These are phyloP conservation scores for Pseudozyma pruni DNA, from an alignment of 1,284 basidiomycete genomes.

Conservation along the genomic window DNA sequence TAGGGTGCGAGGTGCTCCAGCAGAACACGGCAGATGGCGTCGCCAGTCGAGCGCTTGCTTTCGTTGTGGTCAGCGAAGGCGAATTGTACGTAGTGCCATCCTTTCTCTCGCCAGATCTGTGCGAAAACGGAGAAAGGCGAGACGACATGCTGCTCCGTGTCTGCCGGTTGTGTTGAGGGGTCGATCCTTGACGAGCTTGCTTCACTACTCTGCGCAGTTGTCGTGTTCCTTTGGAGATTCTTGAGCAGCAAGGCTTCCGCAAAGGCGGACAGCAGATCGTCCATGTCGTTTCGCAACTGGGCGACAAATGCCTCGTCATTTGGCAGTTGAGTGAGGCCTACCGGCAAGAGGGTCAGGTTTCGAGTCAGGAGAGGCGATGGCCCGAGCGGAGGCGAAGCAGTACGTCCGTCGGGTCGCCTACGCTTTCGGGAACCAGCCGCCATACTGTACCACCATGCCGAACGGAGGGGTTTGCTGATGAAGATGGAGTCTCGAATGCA, in stretches of 20 bases:
- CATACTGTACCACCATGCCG: slow-evolving; percentile 15
- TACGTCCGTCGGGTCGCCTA: slow-evolving; percentile 29
- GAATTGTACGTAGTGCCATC: slow-evolving; percentile 44
- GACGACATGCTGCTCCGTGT: neutral
- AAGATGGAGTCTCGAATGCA: no score
- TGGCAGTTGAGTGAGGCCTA: slow-evolving; percentile 36
- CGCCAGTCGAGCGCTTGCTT: slow-evolving; percentile 23
- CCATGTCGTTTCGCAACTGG: slow-evolving; percentile 23
- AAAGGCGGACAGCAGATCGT: slow-evolving; percentile 27
- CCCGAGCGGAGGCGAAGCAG: slow-evolving; percentile 32
- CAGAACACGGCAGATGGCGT: slow-evolving; percentile 34
- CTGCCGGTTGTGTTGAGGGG: no score
- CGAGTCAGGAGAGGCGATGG: slow-evolving; percentile 35
- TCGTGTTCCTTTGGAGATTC: neutral
- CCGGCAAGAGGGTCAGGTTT: slow-evolving; percentile 35
- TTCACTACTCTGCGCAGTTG: no score
- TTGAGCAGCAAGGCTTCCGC: slow-evolving; percentile 17
- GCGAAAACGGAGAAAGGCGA: slow-evolving; percentile 37
- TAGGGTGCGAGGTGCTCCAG: slow-evolving; percentile 18
- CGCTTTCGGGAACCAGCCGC: slow-evolving; percentile 35
- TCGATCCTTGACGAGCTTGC: neutral
- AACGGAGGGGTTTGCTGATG: neutral
- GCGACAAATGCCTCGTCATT: slow-evolving; percentile 30
- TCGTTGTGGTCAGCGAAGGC: slow-evolving; percentile 39
- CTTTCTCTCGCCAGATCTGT: slow-evolving; percentile 20